phyloP scores from a whole-genome alignment of 169 alveolate species.

The Eimeria necatrix region DNA sequence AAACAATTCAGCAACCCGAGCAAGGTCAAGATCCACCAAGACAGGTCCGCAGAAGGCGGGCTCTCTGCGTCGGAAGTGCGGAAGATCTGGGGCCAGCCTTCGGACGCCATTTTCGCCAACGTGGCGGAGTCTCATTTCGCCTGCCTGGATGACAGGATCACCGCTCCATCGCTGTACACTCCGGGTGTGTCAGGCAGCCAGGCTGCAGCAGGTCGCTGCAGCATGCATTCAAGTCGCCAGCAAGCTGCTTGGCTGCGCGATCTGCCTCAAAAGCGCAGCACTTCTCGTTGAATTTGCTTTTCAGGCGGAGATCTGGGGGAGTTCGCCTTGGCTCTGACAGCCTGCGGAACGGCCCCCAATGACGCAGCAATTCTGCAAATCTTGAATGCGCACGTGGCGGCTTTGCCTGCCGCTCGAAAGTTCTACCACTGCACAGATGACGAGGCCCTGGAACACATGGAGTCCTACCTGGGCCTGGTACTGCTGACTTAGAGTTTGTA shows the following conservation, averaged over 20 bases:
- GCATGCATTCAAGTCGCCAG: no score
- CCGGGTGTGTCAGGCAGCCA: slow-evolving; percentile 54
- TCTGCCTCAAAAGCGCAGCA: neutral
- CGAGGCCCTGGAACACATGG: slow-evolving; percentile 69
- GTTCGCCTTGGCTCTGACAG: slow-evolving; percentile 70
- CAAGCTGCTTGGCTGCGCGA: no score
- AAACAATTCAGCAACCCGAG: slow-evolving; percentile 72
- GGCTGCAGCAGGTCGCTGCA: neutral
- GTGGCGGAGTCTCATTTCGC: slow-evolving; percentile 63
- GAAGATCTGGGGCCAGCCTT: slow-evolving; percentile 76
- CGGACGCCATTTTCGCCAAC: slow-evolving; percentile 67
- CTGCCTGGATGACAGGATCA: slow-evolving; percentile 74
- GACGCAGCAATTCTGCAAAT: slow-evolving; percentile 54
- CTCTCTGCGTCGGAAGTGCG: slow-evolving; percentile 74
- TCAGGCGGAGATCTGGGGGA: slow-evolving; percentile 79
- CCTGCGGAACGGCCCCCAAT: slow-evolving; percentile 59
- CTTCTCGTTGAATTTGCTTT: neutral
- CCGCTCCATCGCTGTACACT: slow-evolving; percentile 62
- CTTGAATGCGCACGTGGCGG: slow-evolving; percentile 62
- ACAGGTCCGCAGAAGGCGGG: slow-evolving; percentile 64
- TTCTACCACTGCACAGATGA: slow-evolving; percentile 79
- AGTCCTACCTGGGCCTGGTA: slow-evolving; percentile 71
- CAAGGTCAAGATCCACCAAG: slow-evolving; percentile 76
- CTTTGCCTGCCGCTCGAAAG: slow-evolving; percentile 17
- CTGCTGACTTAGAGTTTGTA: neutral